These are phyloP conservation scores for Closterium sp. DNA, from an alignment of 139 green algal genomes.

Conservation along the genomic window DNA sequence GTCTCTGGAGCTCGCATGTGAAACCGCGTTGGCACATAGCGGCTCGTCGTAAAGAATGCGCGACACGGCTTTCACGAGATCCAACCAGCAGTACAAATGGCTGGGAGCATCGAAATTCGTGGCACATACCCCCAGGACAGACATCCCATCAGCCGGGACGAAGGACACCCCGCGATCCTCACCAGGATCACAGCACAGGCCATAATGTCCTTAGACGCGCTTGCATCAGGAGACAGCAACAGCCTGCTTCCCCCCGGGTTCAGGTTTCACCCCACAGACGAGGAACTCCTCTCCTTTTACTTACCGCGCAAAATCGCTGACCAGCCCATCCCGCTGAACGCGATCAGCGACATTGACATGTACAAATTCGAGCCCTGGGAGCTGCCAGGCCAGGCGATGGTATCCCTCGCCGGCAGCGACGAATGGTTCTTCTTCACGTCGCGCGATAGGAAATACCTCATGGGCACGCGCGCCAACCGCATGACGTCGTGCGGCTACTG, in stretches of 20 bases:
- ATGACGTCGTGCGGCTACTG: background rate
- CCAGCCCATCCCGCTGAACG: background rate
- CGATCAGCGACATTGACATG: constrained; percentile 4
- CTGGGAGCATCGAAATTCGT: too few species aligned
- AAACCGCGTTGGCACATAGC: too few species aligned
- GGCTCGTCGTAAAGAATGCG: too few species aligned
- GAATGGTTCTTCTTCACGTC: constrained; percentile 5
- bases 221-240: background rate
- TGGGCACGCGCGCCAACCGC: background rate
- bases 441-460: background rate
- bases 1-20: too few species aligned
- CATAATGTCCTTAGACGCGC: background rate
- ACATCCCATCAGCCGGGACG: too few species aligned
- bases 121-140: too few species aligned
- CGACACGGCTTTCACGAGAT: too few species aligned
- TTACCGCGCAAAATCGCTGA: background rate
- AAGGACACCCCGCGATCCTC: too few species aligned
- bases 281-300: background rate
- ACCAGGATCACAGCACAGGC: too few species aligned
- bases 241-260: background rate
- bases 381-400: background rate
- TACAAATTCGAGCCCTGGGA: constrained; percentile 7
- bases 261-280: background rate
- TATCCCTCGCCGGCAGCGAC: background rate
- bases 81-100: too few species aligned